A percentile compares a stretch with the other conserved stretches of the same genome.
Evolutionary conservation across 192 early-diverging fungal species (phyloP).

Genomic region (Thamnidium elegans): DNA sequence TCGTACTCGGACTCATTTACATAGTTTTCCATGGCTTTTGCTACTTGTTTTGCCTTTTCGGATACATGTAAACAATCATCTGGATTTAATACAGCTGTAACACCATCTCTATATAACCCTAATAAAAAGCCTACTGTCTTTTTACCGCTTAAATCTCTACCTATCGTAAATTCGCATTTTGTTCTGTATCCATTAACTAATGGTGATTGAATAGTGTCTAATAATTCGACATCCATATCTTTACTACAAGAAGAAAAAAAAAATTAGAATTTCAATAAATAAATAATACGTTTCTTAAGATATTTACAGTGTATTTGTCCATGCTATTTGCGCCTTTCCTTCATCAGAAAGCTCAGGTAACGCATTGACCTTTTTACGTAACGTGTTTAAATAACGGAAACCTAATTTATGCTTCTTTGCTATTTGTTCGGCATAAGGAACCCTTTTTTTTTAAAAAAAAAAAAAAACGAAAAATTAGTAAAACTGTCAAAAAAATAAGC

Average conservation of each 20-base stretch:
- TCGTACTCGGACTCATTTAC: conserved; percentile 30
- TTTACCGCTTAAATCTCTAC: conserved; percentile 53
- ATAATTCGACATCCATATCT: conserved; percentile 17
- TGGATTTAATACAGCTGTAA: conserved; percentile 49
- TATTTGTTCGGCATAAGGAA: conserved; percentile 59
- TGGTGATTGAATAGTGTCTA: conserved; percentile 55
- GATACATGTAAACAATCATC: conserved; percentile 46
- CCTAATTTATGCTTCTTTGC: conserved; percentile 39
- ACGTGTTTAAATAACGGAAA: conserved; percentile 6
- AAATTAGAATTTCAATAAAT: background rate
- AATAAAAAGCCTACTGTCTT: conserved; percentile 62
- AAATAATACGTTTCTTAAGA: background rate
- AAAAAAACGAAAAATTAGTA: background rate
- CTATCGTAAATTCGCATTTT: conserved; percentile 79
- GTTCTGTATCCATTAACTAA: conserved; percentile 59
- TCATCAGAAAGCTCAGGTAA: conserved; percentile 11
- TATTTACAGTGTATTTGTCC: conserved; percentile 36
- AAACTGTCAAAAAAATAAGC: background rate
- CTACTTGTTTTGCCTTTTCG: conserved; percentile 48
- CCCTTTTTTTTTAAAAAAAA: conserved; percentile 10
- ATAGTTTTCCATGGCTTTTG: conserved; percentile 41
- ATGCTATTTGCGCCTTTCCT: conserved; percentile 25
- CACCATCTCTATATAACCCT: conserved; percentile 62
- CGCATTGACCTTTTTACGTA: conserved; percentile 15
- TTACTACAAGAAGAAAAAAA: conserved; percentile 1